These are phyloP conservation scores for Globisporangium mamillatum DNA, from an alignment of 352 stramenopile species.

Conservation along the genomic window DNA sequence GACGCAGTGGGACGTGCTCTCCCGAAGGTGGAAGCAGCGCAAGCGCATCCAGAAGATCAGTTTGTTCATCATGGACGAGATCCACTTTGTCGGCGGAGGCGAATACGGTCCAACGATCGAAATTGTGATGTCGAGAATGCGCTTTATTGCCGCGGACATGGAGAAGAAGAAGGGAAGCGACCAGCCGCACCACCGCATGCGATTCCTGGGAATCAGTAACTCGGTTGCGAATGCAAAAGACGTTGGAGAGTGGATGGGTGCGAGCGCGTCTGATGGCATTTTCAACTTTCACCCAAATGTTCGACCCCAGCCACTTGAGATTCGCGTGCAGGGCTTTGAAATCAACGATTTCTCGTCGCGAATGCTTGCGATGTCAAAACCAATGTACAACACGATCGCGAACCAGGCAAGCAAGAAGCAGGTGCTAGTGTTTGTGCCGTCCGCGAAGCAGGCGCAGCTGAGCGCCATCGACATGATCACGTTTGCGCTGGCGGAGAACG, in stretches of 20 bases:
- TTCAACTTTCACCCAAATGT: constrained; percentile 97
- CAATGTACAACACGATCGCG: constrained; percentile 94
- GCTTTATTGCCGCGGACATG: constrained; percentile 93
- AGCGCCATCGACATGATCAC: constrained; percentile 99
- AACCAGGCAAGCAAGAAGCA: constrained; percentile 87
- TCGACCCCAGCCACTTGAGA: constrained; percentile 95
- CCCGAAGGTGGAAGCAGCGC: constrained; percentile 94
- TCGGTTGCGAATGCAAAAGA: constrained; percentile 97
- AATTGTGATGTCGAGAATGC: constrained; percentile 97
- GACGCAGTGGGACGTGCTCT: constrained; percentile 96
- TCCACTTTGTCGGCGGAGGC: constrained; percentile 95
- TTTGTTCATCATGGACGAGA: constrained; percentile 96
- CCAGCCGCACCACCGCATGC: constrained; percentile 38
- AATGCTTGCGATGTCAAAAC: constrained; percentile 98
- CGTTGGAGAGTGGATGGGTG: constrained; percentile 98
- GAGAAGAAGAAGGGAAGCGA: constrained; percentile 53
- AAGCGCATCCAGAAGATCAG: constrained; percentile 94
- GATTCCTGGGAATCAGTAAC: constrained; percentile 95
- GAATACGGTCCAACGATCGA: constrained; percentile 93
- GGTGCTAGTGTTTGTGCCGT: constrained; percentile 97
- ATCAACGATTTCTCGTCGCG: constrained; percentile 96
- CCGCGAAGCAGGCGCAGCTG: constrained; percentile 96
- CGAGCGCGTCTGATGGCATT: constrained; percentile 69
- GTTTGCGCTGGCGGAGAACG: constrained; percentile 90
- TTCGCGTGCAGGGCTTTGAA: constrained; percentile 97